phyloP scores from a whole-genome alignment of 257 asterid genomes.

The Fraxinus americana region DNA sequence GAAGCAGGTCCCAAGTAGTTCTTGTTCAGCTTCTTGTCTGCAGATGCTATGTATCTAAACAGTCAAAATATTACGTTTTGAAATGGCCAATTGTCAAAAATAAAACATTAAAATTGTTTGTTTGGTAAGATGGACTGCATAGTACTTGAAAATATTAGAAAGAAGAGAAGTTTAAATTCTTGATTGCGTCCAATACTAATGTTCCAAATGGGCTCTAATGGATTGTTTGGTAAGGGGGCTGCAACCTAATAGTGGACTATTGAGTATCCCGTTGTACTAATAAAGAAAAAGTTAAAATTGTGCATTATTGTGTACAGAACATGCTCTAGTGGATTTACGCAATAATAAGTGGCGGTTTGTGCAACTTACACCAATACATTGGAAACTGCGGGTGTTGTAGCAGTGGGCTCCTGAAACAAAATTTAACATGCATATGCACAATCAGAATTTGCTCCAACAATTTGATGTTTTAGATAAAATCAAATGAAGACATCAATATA shows the following conservation, averaged over 20 bases:
- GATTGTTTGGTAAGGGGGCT: neutral
- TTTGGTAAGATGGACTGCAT: neutral
- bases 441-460: neutral
- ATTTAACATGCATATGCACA: neutral
- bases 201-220: neutral
- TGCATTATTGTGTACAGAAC: neutral
- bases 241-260: neutral
- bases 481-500: neutral
- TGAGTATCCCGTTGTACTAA: neutral
- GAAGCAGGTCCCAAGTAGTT: conserved; percentile 94
- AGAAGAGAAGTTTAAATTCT: neutral
- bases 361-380: conserved; percentile 81
- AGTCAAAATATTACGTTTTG: conserved; percentile 21
- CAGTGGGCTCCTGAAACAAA: conserved; percentile 55
- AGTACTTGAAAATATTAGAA: neutral
- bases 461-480: neutral
- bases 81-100: neutral
- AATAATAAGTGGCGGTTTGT: neutral
- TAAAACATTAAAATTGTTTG: conserved; percentile 14
- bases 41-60: conserved; percentile 77
- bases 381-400: conserved; percentile 60
- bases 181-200: neutral
- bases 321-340: neutral
- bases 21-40: conserved; percentile 70
- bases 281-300: neutral